A percentile compares a stretch with the other conserved stretches of the same genome.
Conservation (phyloP, 768 basidiomycete species). For the Pisolithus sp. region DNA sequence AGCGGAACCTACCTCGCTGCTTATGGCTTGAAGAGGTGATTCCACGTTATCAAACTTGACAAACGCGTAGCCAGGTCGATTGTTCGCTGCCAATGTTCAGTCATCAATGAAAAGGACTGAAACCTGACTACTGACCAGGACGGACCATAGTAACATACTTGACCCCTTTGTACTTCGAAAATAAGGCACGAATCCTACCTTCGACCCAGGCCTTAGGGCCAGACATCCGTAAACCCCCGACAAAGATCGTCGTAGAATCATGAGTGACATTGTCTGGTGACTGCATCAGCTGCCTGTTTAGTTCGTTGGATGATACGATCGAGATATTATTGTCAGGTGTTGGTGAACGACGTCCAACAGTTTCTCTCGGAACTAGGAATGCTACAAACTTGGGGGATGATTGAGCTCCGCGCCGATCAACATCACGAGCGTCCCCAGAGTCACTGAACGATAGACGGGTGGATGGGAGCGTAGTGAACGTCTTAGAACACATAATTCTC, state of each 20-base stretch:
- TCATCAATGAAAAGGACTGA: background rate
- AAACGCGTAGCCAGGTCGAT: conserved; percentile 71
- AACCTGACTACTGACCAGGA: conserved; percentile 44
- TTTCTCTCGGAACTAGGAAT: conserved; percentile 46
- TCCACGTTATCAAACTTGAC: conserved; percentile 63
- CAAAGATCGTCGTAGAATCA: conserved; percentile 68
- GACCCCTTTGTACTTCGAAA: conserved; percentile 58
- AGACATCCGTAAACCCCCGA: conserved; percentile 65
- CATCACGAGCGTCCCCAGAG: conserved; percentile 9
- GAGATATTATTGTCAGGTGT: conserved; percentile 33
- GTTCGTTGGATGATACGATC: conserved; percentile 19
- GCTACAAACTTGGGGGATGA: conserved; percentile 40
- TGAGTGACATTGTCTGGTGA: conserved; percentile 33
- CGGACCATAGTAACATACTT: conserved; percentile 60
- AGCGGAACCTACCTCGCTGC: conserved; percentile 44
- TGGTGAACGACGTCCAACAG: conserved; percentile 45
- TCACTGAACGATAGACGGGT: conserved; percentile 14
- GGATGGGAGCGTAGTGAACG: conserved; percentile 6
- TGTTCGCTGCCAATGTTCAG: conserved; percentile 40
- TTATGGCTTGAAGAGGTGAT: conserved; percentile 59
- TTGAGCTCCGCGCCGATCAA: conserved; percentile 34
- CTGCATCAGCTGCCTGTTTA: conserved; percentile 16
- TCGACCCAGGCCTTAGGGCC: conserved; percentile 67
- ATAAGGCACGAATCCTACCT: conserved; percentile 49
- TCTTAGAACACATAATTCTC: conserved; percentile 9